Evolutionary conservation across 805 yeast species (phyloP), one percentile per base, ranked within the genome.

Genomic region (Candida berthetii): DNA sequence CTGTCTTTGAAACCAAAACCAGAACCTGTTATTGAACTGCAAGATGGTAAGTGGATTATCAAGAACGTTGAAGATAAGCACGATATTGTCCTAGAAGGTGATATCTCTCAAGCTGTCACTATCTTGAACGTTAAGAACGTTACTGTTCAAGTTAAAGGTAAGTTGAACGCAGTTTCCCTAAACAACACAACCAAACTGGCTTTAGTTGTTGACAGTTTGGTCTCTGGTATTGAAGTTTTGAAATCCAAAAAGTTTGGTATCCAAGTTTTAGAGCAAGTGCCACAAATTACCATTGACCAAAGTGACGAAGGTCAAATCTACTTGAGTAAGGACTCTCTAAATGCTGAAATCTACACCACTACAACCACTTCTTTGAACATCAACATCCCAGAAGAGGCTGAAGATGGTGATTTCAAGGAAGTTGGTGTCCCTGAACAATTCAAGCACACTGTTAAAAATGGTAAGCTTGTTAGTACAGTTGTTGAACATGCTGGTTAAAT

Each of bases 401-500:
- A 79, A 31, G 77, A 71, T 36, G 84, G 69, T 36, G 96, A 91
- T 60, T 81, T 75, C 63, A 76, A 71, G 41, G 99, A 93, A 63
- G 66, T 79, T 41, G 81, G 96, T 8, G 76, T 85, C 34, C 96
- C 98, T 8, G 99, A 93, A 65, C 99, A 93, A 68, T 74, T 93
- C 63, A 77, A 78, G 57, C 96, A 88, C 64, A 69, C 76, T 15
- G 68, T 86, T 47, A 69, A 64, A 41, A 61, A 65, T 36, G 93
- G 91, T 24, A 74, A 76, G 55, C 62, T 90, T 46, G 69, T 72
- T 28, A 78, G 86, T 50, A 71, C 75, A 36, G 82, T 89, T 48
- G 95, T 87, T 37, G 93, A 85, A 60, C 95, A 86, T 62, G 80
- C 82, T 24, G 93, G 90, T 47, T 86, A 25, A 13, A 38, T 37